Evolutionary conservation across 371 early-diverging fungal genomes (phyloP), one percentile per base, ranked within the genome.

Genomic region (Capillidium rhysosporum): DNA sequence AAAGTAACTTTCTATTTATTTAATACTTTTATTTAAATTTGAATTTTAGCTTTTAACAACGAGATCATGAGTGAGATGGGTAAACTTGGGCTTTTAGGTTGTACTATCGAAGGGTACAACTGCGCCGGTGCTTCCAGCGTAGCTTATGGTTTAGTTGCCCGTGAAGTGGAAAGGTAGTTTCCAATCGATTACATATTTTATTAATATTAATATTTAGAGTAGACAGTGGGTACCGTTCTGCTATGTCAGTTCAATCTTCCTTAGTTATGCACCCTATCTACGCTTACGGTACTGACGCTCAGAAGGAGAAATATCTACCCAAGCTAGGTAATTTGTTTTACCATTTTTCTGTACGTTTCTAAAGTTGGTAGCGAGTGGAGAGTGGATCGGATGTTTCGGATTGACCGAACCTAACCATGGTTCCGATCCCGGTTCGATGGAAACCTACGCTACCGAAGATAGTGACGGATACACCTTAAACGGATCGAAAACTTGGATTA

Each of bases 401-500:
- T 69, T 97, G 51, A 97, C 98, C 0, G 98, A 97, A 65, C 98
- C 98, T 45, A 90, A 97, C 71, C 92, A 92, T 63, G 98, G 96
- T n/a, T 84, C 84, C 29, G 98, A 97, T 66, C 95, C 95, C 2
- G 81, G 70, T 16, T 69, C 84, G 43, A 94, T 97, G 95, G 92
- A 94, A 63, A 92, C 95, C 12, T 75, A 67, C 5, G 96, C 96
- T 38, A 67, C 68, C 51, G 81, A 80, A 59, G 77, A 80, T 52
- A 64, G 57, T 21, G 64, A 68, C 31, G 85, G 82, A 26, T 97
- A 84, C 65, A 73, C 89, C 10, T 53, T 95, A 47, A 84, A 76
- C 53, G 96, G 96, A 1, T 71, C 85, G 68, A 97, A 97, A 75
- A 92, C 91, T 34, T 97, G 98, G 98, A 97, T 97, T 66, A 92